phyloP scores from a whole-genome alignment of 2,329 filamentous ascomycete genomes.

The Diaporthe capsici region DNA sequence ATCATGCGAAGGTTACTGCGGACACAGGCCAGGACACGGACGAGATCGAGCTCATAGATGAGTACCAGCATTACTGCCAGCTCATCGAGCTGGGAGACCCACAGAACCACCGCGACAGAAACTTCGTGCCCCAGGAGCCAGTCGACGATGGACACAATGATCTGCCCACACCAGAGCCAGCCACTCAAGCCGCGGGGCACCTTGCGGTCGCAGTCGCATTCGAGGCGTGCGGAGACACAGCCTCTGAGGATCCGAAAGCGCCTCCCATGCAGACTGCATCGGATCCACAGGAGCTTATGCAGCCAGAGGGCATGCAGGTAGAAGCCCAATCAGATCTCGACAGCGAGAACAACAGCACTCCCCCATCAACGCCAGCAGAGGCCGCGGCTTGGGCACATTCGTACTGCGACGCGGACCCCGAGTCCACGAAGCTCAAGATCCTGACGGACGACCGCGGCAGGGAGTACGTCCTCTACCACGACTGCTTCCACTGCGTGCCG shows the following conservation, averaged over 20 bases:
- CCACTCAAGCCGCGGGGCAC: no score
- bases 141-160: not conserved
- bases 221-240: no score
- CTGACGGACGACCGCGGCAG: not conserved
- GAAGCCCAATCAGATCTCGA: not conserved
- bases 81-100: not conserved
- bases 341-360: no score
- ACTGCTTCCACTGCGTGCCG: constrained; percentile 30
- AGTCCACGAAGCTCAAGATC: not conserved
- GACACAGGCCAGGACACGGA: not conserved
- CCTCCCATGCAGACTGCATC: not conserved
- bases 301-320: not conserved
- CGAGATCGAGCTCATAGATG: not conserved
- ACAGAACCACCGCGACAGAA: not conserved
- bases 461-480: constrained; percentile 17
- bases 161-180: no score
- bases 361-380: not conserved
- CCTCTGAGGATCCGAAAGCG: not conserved
- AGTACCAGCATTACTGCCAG: constrained; percentile 5
- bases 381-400: constrained; percentile 21
- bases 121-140: no score
- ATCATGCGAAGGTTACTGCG: accelerated
- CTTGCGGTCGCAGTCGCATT: no score
- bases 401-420: not conserved
- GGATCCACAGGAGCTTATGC: not conserved